Evolutionary conservation across 768 basidiomycete genomes (phyloP).

Genomic region (Polyporus arcularius): DNA sequence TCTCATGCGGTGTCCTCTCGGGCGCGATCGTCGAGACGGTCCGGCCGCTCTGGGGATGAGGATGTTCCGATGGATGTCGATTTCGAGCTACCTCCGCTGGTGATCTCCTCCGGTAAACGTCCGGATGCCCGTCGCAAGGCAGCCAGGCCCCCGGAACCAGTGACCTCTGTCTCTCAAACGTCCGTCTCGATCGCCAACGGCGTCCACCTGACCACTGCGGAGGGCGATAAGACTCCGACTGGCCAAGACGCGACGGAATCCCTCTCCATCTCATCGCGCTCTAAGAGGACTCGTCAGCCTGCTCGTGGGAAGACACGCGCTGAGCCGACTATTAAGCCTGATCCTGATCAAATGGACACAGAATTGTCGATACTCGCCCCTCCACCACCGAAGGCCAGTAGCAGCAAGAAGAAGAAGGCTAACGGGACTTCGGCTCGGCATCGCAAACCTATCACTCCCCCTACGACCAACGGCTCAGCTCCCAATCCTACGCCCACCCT

Average conservation of each 20-base stretch:
- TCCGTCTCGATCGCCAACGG: background rate
- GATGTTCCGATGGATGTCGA: conserved; percentile 12
- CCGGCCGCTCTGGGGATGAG: conserved; percentile 6
- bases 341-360: background rate
- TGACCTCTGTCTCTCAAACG: background rate
- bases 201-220: background rate
- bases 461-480: conserved; percentile 7
- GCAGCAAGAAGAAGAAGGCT: conserved; percentile 5
- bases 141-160: conserved; percentile 7
- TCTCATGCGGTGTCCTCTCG: background rate
- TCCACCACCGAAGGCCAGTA: background rate
- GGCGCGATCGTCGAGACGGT: background rate
- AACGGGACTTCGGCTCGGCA: background rate
- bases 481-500: conserved; percentile 25
- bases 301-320: background rate
- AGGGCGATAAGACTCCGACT: background rate
- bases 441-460: conserved; percentile 8
- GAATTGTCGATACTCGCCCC: background rate
- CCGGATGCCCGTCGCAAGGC: conserved; percentile 18
- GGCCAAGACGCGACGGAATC: background rate
- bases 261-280: background rate
- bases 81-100: conserved; percentile 9
- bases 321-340: background rate
- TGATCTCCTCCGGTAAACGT: conserved; percentile 16
- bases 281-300: conserved; percentile 11